A percentile compares a stretch with the other conserved stretches of the same genome.
These are phyloP conservation scores for Rubia balearica DNA, from an alignment of 305 asterid species.

Conservation along the genomic window DNA sequence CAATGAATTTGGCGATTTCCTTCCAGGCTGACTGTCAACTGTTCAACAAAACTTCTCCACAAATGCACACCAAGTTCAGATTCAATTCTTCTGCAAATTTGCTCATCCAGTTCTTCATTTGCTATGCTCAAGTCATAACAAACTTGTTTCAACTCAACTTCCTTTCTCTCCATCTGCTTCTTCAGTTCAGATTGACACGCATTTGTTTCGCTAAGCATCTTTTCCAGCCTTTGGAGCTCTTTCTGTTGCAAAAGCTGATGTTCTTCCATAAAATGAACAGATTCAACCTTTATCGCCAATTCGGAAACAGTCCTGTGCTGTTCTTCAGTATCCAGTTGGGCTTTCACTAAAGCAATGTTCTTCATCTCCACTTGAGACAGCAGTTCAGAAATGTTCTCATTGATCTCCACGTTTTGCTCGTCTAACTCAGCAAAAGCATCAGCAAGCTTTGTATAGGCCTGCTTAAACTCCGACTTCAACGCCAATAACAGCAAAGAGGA, in stretches of 20 bases:
- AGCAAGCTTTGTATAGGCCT: conserved; percentile 33
- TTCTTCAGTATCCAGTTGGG: conserved; percentile 50
- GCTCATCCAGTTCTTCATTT: conserved; percentile 48
- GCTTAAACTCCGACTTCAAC: conserved; percentile 47
- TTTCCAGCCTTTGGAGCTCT: conserved; percentile 33
- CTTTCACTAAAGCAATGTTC: conserved; percentile 33
- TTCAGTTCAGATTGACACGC: conserved; percentile 22
- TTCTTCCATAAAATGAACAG: conserved; percentile 31
- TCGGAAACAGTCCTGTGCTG: conserved; percentile 43
- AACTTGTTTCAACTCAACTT: conserved; percentile 35
- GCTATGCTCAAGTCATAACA: conserved; percentile 32
- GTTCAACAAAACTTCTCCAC: conserved; percentile 55
- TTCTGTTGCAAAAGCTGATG: conserved; percentile 39
- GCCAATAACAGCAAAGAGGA: conserved; percentile 38
- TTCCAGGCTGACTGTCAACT: conserved; percentile 39
- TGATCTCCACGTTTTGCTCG: conserved; percentile 22
- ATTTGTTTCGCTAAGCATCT: conserved; percentile 37
- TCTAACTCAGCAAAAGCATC: conserved; percentile 25
- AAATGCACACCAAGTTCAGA: conserved; percentile 50
- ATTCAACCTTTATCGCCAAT: conserved; percentile 36
- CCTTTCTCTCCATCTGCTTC: conserved; percentile 36
- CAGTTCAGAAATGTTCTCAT: conserved; percentile 19
- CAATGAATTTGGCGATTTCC: conserved; percentile 34
- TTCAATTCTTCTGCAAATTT: conserved; percentile 42
- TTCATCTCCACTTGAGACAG: conserved; percentile 34